A percentile compares a stretch with the other conserved stretches of the same genome.
phyloP scores from a whole-genome alignment of 2,329 filamentous ascomycete species.

The Grosmannia serpens region DNA sequence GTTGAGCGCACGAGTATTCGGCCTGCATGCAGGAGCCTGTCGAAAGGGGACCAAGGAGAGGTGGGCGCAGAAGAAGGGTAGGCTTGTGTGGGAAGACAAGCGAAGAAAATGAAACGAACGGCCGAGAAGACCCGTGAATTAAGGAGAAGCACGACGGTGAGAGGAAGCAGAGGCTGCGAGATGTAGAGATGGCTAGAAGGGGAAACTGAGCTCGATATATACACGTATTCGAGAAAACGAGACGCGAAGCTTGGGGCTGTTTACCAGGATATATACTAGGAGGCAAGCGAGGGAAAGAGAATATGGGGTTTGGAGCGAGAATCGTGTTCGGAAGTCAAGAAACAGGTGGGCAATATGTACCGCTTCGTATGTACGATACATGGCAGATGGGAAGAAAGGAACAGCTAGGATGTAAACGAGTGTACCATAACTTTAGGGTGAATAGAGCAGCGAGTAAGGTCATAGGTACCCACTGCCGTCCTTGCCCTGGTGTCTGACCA shows the following conservation, averaged over 20 bases:
- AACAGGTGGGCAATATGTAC: neutral
- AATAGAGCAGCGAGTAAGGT: neutral
- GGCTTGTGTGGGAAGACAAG: neutral
- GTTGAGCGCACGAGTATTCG: constrained; percentile 4
- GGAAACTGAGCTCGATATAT: neutral
- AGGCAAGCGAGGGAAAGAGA: neutral
- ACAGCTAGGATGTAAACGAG: neutral
- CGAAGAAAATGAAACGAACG: neutral
- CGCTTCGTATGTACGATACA: neutral
- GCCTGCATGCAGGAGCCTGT: neutral
- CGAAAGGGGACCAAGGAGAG: neutral
- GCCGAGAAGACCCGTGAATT: neutral
- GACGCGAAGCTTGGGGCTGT: neutral
- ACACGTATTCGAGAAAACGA: neutral
- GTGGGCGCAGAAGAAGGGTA: neutral
- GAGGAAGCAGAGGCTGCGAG: neutral
- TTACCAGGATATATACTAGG: neutral
- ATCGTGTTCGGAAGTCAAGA: neutral
- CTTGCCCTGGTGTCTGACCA: neutral
- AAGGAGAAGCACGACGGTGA: neutral
- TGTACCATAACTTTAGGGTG: neutral
- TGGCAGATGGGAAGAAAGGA: neutral
- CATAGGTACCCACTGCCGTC: neutral
- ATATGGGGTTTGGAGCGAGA: neutral
- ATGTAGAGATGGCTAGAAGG: neutral